Percentiles rank a stretch among this genome's conserved stretches.
Conservation (phyloP, 257 asterid genomes). For the Osmanthus fragrans region DNA sequence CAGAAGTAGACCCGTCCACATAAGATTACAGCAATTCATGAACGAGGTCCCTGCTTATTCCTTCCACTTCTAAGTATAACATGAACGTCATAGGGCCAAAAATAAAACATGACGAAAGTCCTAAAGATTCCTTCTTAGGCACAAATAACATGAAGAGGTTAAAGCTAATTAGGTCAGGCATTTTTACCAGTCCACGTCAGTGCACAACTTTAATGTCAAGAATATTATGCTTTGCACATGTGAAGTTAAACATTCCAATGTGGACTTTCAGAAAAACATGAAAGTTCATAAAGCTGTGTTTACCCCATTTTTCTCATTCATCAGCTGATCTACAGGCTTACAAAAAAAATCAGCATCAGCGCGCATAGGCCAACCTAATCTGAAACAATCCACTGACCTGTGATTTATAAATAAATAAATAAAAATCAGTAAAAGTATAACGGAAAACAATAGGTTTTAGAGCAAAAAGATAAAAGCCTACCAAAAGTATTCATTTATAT, state of each 20-base stretch:
- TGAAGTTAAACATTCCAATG: background rate
- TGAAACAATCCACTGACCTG: conserved; percentile 68
- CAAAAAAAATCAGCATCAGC: conserved; percentile 69
- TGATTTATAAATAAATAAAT: background rate
- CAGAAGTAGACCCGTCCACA: background rate
- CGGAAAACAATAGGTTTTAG: background rate
- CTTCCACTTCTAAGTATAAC: background rate
- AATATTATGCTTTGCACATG: background rate
- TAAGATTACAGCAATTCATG: background rate
- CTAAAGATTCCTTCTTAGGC: background rate
- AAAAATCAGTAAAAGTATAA: conserved; percentile 11
- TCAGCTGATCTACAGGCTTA: conserved; percentile 21
- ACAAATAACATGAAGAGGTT: background rate
- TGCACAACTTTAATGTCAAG: background rate
- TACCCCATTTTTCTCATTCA: conserved; percentile 46
- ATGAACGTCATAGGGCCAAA: background rate
- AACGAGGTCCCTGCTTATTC: background rate
- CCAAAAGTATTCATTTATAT: conserved; percentile 95
- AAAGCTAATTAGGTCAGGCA: background rate
- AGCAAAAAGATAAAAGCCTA: conserved; percentile 25
- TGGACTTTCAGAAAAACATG: background rate
- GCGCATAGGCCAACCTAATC: conserved; percentile 80
- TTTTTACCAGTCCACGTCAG: background rate
- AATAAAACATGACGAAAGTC: background rate
- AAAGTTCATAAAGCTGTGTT: background rate